Conservation (phyloP, 169 alveolate species). For the Eimeria acervulina region DNA sequence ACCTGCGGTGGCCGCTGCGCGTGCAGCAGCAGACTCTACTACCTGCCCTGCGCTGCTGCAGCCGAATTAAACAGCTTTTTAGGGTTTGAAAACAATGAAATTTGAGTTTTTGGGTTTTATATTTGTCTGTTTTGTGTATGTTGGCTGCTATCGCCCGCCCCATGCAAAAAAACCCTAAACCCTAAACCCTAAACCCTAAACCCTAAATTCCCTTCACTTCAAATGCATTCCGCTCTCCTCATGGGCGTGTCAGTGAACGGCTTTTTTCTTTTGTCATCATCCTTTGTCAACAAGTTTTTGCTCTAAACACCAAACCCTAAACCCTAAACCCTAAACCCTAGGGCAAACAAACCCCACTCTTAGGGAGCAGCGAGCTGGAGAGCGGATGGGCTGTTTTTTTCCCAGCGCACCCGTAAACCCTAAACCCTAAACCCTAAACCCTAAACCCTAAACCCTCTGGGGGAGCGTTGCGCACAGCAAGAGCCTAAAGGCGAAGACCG, state of each 20-base stretch:
- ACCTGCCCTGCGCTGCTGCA: neutral
- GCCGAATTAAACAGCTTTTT: neutral
- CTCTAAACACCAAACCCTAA: conserved; percentile 23
- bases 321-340: conserved; percentile 30
- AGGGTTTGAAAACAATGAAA: neutral
- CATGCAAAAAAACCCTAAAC: neutral
- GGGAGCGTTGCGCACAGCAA: neutral
- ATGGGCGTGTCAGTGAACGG: conserved; percentile 7
- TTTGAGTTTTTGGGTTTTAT: neutral
- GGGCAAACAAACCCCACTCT: neutral
- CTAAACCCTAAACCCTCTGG: neutral
- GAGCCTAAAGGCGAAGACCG: neutral
- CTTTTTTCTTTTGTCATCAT: neutral
- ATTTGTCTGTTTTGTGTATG: neutral
- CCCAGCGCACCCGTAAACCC: neutral
- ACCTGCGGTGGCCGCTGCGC: neutral
- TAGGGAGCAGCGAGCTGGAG: neutral
- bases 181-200: conserved; percentile 44
- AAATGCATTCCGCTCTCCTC: neutral
- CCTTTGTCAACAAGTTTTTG: no score
- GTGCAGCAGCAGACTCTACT: neutral
- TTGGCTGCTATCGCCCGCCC: conserved; percentile 24
- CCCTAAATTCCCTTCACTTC: neutral
- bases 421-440: neutral
- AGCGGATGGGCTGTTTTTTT: no score